These are phyloP conservation scores for Aspergillus carbonarius DNA, from an alignment of 2,329 filamentous ascomycete species.

Conservation along the genomic window DNA sequence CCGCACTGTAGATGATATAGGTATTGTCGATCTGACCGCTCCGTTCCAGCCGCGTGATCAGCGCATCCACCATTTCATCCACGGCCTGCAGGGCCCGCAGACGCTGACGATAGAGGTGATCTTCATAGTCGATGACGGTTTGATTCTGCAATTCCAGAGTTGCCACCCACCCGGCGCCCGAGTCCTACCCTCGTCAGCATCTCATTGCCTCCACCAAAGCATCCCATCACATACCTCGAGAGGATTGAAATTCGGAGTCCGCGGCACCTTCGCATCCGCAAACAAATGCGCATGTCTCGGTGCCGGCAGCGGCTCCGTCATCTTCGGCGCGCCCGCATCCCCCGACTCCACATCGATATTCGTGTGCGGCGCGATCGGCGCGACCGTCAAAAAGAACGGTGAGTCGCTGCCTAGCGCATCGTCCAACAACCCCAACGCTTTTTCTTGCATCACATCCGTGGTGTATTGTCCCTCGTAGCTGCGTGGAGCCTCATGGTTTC, in stretches of 20 bases:
- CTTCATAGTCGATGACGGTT: conserved; percentile 51
- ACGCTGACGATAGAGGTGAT: conserved; percentile 53
- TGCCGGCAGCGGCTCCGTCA: conserved; percentile 5
- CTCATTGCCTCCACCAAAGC: background rate
- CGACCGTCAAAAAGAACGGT: conserved; percentile 67
- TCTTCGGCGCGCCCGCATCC: background rate
- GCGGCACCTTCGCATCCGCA: conserved; percentile 56
- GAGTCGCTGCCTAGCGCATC: conserved; percentile 55
- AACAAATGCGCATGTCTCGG: conserved; percentile 60
- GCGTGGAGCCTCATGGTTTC: conserved; percentile 57
- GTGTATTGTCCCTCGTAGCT: conserved; percentile 57
- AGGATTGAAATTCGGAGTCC: conserved; percentile 62
- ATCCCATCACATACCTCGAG: conserved; percentile 19
- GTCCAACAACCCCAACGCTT: conserved; percentile 60
- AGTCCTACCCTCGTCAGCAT: conserved; percentile 26
- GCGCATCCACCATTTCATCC: conserved; percentile 53
- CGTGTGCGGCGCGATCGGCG: conserved; percentile 66
- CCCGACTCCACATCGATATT: conserved; percentile 47
- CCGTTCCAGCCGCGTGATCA: conserved; percentile 45
- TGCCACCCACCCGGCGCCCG: conserved; percentile 48
- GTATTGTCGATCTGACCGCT: conserved; percentile 52
- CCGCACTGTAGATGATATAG: conserved; percentile 61
- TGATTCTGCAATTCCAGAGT: conserved; percentile 45
- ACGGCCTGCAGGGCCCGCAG: conserved; percentile 54
- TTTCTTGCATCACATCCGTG: conserved; percentile 60